Base-by-base conservation (phyloP, 2,329 filamentous ascomycete species). In the Talaromyces funiculosus region DNA sequence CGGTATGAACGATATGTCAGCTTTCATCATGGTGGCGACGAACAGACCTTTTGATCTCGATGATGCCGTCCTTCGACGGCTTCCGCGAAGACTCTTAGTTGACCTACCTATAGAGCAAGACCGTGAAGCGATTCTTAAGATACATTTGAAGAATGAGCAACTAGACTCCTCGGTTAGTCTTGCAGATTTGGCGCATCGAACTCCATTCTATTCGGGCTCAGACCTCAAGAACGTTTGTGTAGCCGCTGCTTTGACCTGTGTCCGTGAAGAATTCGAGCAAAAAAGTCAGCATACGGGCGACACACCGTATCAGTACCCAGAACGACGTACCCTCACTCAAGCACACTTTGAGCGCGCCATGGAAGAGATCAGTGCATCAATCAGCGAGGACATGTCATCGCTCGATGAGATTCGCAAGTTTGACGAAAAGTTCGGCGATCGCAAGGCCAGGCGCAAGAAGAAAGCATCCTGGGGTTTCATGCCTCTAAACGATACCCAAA, bases 11-110 rank as follows among this genome's bases (percentile, higher is more conserved):
- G 81, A 86, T 61, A 84, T 86, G 51, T 89, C 89, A 18, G 91
- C 93, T 2, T 97, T 99, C 73, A 93, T 99, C 74, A 97, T 99
- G 92, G 92, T 97, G 0, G 93, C 94, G 29, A 97, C 92, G 8
- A 97, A 99, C 74, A 83, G 93, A 9, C 94, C 94, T 0, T 97
- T 96, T 69, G 94, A 97, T 69, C 84, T 99, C 0, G 94, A 99
- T 68, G 77, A 80, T 47, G 81, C 81, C 3, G 76, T 81, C 20
- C 73, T 83, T 22, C 77, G 81, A 18, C 79, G 81, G 56, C 72
- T 81, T 3, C 80, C 81, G 1, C 71, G 78, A 26, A 74, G 79
- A 49, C 72, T 83, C 9, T 72, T 80, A 1, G 75, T 83, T 18
- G 80, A 81, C 63, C 70, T 83, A 2, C 81, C 81, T 0, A 75